phyloP scores from a whole-genome alignment of 2,329 filamentous ascomycete species.

The Verticillium tricorpus region DNA sequence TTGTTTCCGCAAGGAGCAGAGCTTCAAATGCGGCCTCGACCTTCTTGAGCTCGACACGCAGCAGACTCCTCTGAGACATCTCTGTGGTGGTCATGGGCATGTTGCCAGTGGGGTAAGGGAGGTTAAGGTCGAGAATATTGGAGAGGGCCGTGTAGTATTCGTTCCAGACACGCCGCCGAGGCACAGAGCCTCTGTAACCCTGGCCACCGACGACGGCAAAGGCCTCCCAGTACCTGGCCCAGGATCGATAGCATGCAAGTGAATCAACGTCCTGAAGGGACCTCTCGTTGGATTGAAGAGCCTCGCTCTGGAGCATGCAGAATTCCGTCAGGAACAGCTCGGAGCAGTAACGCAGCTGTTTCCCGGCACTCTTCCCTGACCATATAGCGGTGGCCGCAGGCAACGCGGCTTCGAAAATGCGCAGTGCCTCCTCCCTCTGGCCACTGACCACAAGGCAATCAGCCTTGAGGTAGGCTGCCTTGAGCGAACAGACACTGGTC shows the following conservation, averaged over 20 bases:
- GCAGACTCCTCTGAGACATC: constrained; percentile 53
- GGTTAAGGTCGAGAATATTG: constrained; percentile 62
- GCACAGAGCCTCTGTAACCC: constrained; percentile 55
- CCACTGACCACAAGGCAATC: constrained; percentile 50
- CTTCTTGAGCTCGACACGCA: constrained; percentile 72
- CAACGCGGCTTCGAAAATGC: constrained; percentile 61
- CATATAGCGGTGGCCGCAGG: constrained; percentile 55
- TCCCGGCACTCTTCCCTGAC: constrained; percentile 46
- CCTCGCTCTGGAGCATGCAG: constrained; percentile 64
- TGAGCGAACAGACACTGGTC: constrained; percentile 78
- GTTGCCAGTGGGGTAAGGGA: constrained; percentile 52
- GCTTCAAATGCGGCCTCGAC: constrained; percentile 78
- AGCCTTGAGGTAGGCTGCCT: constrained; percentile 73
- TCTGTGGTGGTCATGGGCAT: constrained; percentile 32
- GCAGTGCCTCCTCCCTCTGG: constrained; percentile 54
- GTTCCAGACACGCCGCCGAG: constrained; percentile 70
- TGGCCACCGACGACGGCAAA: constrained; percentile 47
- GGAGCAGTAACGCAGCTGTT: constrained; percentile 71
- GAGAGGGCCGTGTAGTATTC: constrained; percentile 81
- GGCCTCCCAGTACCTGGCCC: constrained; percentile 65
- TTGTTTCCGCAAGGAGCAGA: constrained; percentile 70
- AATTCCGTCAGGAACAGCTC: constrained; percentile 73
- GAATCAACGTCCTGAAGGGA: constrained; percentile 48
- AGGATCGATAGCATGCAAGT: constrained; percentile 57
- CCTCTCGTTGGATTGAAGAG: constrained; percentile 46